Conservation (phyloP, 441 rosid genomes). For the Brassica balearica region DNA sequence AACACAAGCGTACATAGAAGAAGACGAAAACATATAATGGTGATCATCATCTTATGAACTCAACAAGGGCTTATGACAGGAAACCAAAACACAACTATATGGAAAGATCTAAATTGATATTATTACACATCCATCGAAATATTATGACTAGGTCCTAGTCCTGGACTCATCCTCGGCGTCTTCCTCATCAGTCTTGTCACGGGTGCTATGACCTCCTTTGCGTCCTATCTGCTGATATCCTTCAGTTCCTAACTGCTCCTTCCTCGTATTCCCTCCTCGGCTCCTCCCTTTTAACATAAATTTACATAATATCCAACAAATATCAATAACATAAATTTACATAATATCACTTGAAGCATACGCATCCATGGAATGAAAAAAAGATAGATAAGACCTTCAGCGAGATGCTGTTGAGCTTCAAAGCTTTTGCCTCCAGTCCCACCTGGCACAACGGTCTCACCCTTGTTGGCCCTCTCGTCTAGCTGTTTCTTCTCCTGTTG, state of each 20-base stretch:
- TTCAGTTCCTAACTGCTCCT: not conserved
- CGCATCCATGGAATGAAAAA: not conserved
- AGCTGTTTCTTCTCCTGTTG: slow-evolving; percentile 50
- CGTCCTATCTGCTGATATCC: slow-evolving; percentile 2
- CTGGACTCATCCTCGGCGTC: not conserved
- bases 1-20: not conserved
- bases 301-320: not conserved
- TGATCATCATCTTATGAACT: not conserved
- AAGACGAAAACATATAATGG: not conserved
- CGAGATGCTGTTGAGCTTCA: slow-evolving; percentile 71
- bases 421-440: slow-evolving; percentile 79
- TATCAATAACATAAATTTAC: not conserved
- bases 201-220: not conserved
- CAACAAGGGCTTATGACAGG: not conserved
- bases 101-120: not conserved
- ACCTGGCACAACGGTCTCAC: slow-evolving; percentile 70
- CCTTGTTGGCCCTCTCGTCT: slow-evolving; percentile 59
- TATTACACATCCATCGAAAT: not conserved
- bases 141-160: not conserved
- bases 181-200: not conserved
- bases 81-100: not conserved
- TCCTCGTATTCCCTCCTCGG: not conserved
- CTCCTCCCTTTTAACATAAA: slow-evolving; percentile 51
- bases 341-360: not conserved
- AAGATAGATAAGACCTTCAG: slow-evolving; percentile 54